Evolutionary conservation across 331 rosid species (phyloP).

Genomic region (Rosa hybrid): DNA sequence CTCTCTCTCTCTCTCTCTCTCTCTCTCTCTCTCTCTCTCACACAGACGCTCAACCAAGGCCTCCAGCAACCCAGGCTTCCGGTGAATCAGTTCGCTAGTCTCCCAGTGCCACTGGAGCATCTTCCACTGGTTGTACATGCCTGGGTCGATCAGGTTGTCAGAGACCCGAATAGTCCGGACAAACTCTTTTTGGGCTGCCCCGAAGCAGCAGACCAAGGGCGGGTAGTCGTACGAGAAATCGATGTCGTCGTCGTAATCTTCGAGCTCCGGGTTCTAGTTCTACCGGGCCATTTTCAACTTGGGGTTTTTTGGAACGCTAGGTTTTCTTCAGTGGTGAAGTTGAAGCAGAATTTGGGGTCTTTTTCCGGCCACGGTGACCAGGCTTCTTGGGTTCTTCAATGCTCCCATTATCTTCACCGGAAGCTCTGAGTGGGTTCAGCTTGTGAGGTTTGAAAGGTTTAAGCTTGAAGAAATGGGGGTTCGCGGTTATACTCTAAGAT

Average conservation of each 20-base stretch:
- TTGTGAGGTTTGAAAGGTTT: no score
- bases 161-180: conserved; percentile 78
- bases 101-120: conserved; percentile 70
- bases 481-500: no score
- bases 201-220: conserved; percentile 84
- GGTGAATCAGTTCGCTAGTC: no score
- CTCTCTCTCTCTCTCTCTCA: no score
- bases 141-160: conserved; percentile 71
- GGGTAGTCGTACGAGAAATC: conserved; percentile 69
- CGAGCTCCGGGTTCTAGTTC: conserved; percentile 23
- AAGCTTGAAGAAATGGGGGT: no score
- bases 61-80: no score
- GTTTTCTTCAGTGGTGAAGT: conserved; percentile 34
- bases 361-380: no score
- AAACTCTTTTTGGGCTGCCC: conserved; percentile 76
- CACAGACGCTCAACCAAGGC: no score
- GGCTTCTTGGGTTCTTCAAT: no score
- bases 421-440: no score
- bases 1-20: no score
- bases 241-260: conserved; percentile 66
- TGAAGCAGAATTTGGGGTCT: background rate
- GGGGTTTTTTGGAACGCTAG: conserved; percentile 35
- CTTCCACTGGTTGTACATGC: conserved; percentile 85
- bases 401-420: no score
- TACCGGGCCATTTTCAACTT: conserved; percentile 32